phyloP scores from a whole-genome alignment of 2,329 filamentous ascomycete species.

The Sporothrix inflata region DNA sequence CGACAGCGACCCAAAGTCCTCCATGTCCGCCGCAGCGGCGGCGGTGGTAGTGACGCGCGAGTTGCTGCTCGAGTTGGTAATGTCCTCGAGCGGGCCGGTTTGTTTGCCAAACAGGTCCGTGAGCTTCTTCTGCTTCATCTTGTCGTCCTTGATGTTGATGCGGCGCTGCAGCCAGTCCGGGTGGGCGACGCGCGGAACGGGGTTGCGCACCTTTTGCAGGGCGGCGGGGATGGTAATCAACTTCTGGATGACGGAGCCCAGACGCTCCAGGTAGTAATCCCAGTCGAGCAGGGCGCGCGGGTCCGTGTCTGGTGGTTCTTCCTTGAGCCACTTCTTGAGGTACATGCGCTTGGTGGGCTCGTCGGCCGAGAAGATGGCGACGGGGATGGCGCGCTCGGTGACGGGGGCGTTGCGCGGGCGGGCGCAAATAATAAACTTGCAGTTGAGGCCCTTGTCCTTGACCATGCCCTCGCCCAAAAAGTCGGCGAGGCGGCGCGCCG shows the following conservation, averaged over 20 bases:
- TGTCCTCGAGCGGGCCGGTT: constrained; percentile 66
- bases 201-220: constrained; percentile 91
- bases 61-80: constrained; percentile 61
- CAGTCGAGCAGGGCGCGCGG: constrained; percentile 89
- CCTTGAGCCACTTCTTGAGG: constrained; percentile 91
- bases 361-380: constrained; percentile 96
- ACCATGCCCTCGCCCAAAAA: constrained; percentile 98
- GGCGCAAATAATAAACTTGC: constrained; percentile 98
- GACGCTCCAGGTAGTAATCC: constrained; percentile 94
- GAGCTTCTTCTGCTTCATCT: constrained; percentile 98
- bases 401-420: constrained; percentile 86
- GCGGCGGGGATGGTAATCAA: constrained; percentile 98
- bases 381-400: constrained; percentile 90
- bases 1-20: constrained; percentile 68
- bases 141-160: constrained; percentile 95
- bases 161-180: constrained; percentile 95
- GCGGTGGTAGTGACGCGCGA: constrained; percentile 41
- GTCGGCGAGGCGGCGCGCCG: constrained; percentile 89
- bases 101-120: constrained; percentile 78
- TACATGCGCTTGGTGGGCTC: constrained; percentile 85
- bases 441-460: constrained; percentile 98
- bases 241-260: constrained; percentile 98
- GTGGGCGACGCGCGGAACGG: constrained; percentile 88
- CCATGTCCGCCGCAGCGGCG: constrained; percentile 69
- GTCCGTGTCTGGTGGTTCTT: constrained; percentile 89